Evolutionary conservation across 139 green algal species (phyloP).

Genomic region (Chlamydomonas sp.): DNA sequence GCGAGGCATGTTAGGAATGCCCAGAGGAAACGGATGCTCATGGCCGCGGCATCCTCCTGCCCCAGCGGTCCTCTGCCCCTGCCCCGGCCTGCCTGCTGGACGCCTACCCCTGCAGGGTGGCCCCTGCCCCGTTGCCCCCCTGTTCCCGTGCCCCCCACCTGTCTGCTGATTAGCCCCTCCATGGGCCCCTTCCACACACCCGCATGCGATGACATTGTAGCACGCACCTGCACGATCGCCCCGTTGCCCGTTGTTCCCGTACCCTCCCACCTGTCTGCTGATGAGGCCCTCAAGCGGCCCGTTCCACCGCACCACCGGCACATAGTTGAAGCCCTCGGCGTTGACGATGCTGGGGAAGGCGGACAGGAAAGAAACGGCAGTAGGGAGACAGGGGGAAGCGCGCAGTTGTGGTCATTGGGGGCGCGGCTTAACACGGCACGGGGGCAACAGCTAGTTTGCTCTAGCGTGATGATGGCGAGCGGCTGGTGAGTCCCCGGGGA

Average conservation of each 20-base stretch:
- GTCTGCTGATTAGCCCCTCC: constrained; percentile 1
- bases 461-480: too few relatives aligned
- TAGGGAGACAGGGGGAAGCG: neutral
- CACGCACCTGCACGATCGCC: too few relatives aligned
- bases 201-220: too few relatives aligned
- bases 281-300: constrained; percentile 55
- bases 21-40: too few relatives aligned
- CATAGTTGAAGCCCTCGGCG: constrained; percentile 65
- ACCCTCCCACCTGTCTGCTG: neutral
- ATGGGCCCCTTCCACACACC: constrained; percentile 42
- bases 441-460: too few relatives aligned
- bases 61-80: too few relatives aligned
- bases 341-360: constrained; percentile 41
- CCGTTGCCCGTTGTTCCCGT: too few relatives aligned
- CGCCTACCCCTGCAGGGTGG: neutral
- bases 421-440: too few relatives aligned
- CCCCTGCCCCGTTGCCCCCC: neutral
- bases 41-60: too few relatives aligned
- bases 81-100: too few relatives aligned
- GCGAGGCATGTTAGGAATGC: too few relatives aligned
- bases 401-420: neutral
- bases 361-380: neutral
- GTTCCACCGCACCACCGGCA: constrained; percentile 58
- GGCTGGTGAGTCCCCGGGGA: too few relatives aligned
- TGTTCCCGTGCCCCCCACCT: neutral